Conservation (phyloP, 2,329 filamentous ascomycete species). For the Furcasterigmium furcatum region DNA sequence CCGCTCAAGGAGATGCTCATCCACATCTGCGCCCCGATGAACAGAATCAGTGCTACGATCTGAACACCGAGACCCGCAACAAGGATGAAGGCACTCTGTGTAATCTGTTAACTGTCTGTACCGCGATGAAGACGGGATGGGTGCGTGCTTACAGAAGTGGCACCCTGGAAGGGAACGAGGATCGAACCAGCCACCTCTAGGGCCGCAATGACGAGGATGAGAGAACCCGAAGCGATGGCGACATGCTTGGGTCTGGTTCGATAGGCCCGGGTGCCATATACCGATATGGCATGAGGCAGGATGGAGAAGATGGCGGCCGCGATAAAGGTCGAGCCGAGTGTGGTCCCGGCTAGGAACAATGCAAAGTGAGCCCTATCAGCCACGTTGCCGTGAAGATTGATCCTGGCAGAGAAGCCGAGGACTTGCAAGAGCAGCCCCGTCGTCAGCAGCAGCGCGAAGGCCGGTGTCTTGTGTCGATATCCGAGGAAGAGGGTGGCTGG, state of each 20-base stretch:
- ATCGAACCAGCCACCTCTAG: slow-evolving; percentile 17
- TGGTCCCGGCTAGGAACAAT: slow-evolving; percentile 42
- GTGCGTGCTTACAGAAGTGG: slow-evolving; percentile 13
- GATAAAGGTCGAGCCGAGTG: slow-evolving; percentile 43
- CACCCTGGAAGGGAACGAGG: slow-evolving; percentile 16
- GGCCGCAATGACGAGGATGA: slow-evolving; percentile 27
- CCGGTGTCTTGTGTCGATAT: slow-evolving; percentile 30
- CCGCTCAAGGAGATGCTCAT: slow-evolving; percentile 35
- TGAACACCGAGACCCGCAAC: slow-evolving; percentile 43
- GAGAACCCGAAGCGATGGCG: slow-evolving; percentile 26
- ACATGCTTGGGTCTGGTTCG: slow-evolving; percentile 29
- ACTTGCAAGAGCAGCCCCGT: slow-evolving; percentile 39
- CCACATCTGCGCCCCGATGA: slow-evolving; percentile 33
- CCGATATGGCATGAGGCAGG: slow-evolving; percentile 40
- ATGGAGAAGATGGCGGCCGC: slow-evolving; percentile 39
- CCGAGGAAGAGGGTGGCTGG: slow-evolving; percentile 33
- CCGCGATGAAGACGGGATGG: slow-evolving; percentile 15
- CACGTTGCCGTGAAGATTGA: slow-evolving; percentile 33
- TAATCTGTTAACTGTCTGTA: slow-evolving; percentile 27
- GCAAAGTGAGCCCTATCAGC: slow-evolving; percentile 33
- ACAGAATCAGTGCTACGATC: slow-evolving; percentile 32
- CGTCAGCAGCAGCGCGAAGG: slow-evolving; percentile 36
- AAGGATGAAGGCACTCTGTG: slow-evolving; percentile 32
- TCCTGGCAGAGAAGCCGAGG: slow-evolving; percentile 41
- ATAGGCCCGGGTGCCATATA: slow-evolving; percentile 42